These are phyloP conservation scores for Penicillium simplicissimum DNA, from an alignment of 495 filamentous ascomycete species.

Conservation along the genomic window DNA sequence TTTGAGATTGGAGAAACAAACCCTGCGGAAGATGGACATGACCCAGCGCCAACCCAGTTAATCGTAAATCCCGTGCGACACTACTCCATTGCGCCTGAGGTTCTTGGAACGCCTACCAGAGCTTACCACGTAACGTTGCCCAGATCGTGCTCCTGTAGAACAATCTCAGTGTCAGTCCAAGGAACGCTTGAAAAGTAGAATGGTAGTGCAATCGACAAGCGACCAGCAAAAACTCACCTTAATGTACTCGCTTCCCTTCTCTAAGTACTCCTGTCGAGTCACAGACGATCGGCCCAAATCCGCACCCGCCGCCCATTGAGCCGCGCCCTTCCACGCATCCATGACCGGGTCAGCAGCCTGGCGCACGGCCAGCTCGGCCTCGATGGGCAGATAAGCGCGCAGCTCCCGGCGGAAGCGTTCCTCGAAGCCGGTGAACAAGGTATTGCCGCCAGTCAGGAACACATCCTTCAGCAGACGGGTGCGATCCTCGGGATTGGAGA, in stretches of 20 bases:
- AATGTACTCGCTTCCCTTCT: constrained; percentile 83
- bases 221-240: constrained; percentile 55
- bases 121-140: constrained; percentile 60
- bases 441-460: constrained; percentile 94
- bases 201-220: background rate
- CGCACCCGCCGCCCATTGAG: constrained; percentile 64
- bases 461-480: constrained; percentile 75
- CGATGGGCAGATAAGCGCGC: constrained; percentile 67
- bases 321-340: constrained; percentile 92
- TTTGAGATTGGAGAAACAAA: background rate
- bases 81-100: constrained; percentile 32
- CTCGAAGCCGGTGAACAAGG: constrained; percentile 82
- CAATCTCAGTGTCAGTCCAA: constrained; percentile 10
- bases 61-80: constrained; percentile 12
- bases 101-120: constrained; percentile 4
- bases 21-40: constrained; percentile 14
- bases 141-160: constrained; percentile 71
- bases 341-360: constrained; percentile 71
- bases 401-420: constrained; percentile 75
- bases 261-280: constrained; percentile 73
- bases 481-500: constrained; percentile 57
- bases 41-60: constrained; percentile 5
- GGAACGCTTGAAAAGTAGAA: background rate
- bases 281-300: constrained; percentile 47
- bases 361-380: constrained; percentile 62